Base-by-base conservation (phyloP, 805 yeast genomes). In the Kodamaea kaohsiungensis region DNA sequence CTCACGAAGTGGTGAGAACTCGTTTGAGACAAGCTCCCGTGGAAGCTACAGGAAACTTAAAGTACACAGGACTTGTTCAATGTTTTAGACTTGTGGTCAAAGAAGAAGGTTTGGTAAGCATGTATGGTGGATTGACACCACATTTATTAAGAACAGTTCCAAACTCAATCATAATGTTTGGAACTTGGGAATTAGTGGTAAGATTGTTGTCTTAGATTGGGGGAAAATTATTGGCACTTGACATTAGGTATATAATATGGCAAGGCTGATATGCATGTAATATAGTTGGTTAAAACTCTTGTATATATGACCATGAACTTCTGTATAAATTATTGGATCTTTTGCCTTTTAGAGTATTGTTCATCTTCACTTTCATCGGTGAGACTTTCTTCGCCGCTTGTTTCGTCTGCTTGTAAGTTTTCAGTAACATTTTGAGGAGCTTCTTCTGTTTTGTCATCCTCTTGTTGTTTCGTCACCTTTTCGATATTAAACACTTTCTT, bases 51-150 rank as follows among this genome's bases (percentile, higher is more conserved):
- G 96, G 96, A 1, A 80, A 79, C 62, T 88, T 89, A 15, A 95
- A 93, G 70, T 95, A 95, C 68, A 87, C 91, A 0, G 98, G 99
- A 0, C 76, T 95, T 50, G 67, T 91, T 5, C 97, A 91, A 71
- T 89, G 96, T 63, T 92, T 95, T 76, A 84, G 78, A 65, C 76
- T 91, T 30, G 84, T 95, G n/a, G 73, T 91, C 15, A 89, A 87
- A 64, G 97, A 95, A 65, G 99, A 95, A 73, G 99, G 99, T 1
- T 71, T 93, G 51, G 86, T 81, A 7, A 88, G 97, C 10, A 88
- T 95, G 91, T 95, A 95, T 68, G 97, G 99, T 53, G 99, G 99
- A 0, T 78, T 95, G 64, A 95, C 99, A 1, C 98, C 99, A 3
- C 99, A 95, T 72, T 76, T 95, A 64, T 81, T 95, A 75, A 84